These are phyloP conservation scores for Gastrolobium bilobum DNA, from an alignment of 306 rosid species.

Conservation along the genomic window DNA sequence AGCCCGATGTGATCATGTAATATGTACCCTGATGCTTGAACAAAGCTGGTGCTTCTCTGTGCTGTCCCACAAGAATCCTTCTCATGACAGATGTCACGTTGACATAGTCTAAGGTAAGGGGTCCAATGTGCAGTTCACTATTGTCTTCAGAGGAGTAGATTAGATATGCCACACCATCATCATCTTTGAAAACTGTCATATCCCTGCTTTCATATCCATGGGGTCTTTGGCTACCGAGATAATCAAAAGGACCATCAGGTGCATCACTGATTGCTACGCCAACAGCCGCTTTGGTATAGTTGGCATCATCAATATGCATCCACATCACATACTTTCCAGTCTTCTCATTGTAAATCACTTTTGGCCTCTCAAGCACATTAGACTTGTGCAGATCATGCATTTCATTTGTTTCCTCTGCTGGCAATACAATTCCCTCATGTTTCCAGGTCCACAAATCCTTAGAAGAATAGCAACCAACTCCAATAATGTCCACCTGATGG, in stretches of 20 bases:
- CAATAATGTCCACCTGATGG: slow-evolving; percentile 90
- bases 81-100: slow-evolving; percentile 66
- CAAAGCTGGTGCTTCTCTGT: slow-evolving; percentile 96
- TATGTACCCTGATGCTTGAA: slow-evolving; percentile 90
- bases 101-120: slow-evolving; percentile 84
- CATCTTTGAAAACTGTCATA: slow-evolving; percentile 95
- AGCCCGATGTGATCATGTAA: slow-evolving; percentile 98
- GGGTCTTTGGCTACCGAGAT: slow-evolving; percentile 88
- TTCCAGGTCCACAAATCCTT: slow-evolving; percentile 97
- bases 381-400: slow-evolving; percentile 91
- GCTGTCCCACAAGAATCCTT: slow-evolving; percentile 89
- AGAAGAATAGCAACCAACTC: slow-evolving; percentile 98
- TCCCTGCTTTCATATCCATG: slow-evolving; percentile 96
- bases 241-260: slow-evolving; percentile 88
- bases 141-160: slow-evolving; percentile 95
- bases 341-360: slow-evolving; percentile 87
- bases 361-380: slow-evolving; percentile 96
- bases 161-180: slow-evolving; percentile 86
- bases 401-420: slow-evolving; percentile 84
- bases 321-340: slow-evolving; percentile 94
- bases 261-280: slow-evolving; percentile 85
- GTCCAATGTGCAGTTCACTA: slow-evolving; percentile 94
- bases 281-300: slow-evolving; percentile 93
- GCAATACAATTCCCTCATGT: slow-evolving; percentile 89
- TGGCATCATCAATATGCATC: slow-evolving; percentile 96